phyloP scores from a whole-genome alignment of 2,329 filamentous ascomycete species.

The Penicillium glabrum region DNA sequence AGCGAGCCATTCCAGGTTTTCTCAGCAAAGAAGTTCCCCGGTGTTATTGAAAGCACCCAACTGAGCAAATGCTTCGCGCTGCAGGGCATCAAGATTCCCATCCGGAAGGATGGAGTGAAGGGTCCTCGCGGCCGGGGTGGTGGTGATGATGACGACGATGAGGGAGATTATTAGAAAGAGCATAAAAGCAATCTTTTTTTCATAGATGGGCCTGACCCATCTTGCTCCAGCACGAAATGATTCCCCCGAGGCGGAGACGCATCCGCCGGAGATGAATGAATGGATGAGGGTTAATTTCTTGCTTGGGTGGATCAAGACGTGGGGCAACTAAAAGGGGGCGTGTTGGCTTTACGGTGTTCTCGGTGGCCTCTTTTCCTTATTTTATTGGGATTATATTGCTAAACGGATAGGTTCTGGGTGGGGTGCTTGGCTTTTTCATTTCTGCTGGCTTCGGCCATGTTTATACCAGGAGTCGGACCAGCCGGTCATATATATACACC shows the following conservation, averaged over 20 bases:
- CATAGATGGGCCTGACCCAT: slow-evolving; percentile 1
- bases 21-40: slow-evolving; percentile 97
- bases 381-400: slow-evolving; percentile 26
- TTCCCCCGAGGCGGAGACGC: background rate
- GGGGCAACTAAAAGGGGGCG: slow-evolving; percentile 18
- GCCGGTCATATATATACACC: slow-evolving; percentile 4
- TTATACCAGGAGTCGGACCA: background rate
- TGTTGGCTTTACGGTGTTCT: slow-evolving; percentile 32
- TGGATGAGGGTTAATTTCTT: slow-evolving; percentile 10
- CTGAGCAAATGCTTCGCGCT: slow-evolving; percentile 90
- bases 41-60: slow-evolving; percentile 89
- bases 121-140: slow-evolving; percentile 36
- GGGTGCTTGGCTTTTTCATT: slow-evolving; percentile 7
- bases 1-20: slow-evolving; percentile 90
- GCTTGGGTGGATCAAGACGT: slow-evolving; percentile 20
- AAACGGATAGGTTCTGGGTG: slow-evolving; percentile 29
- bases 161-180: slow-evolving; percentile 29
- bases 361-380: slow-evolving; percentile 14
- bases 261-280: slow-evolving; percentile 4
- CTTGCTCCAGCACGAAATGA: slow-evolving; percentile 1
- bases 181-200: background rate
- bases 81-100: slow-evolving; percentile 96
- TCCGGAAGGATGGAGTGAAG: slow-evolving; percentile 76
- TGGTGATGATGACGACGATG: slow-evolving; percentile 34
- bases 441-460: slow-evolving; percentile 2